Evolutionary conservation across 768 basidiomycete genomes (phyloP).

Genomic region (Naganishia vaughanmartiniae): DNA sequence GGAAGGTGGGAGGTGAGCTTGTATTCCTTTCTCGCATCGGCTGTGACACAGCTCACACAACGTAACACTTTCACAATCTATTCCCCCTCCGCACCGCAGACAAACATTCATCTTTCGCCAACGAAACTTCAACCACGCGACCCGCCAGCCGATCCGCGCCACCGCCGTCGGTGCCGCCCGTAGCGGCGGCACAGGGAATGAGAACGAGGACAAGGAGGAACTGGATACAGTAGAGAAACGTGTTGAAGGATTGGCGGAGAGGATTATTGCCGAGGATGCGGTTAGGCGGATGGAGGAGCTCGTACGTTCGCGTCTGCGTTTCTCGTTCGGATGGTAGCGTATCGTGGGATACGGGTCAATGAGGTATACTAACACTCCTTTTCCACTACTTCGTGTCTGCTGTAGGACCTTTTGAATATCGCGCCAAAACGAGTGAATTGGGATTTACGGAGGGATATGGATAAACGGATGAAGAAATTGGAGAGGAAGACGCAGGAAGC

Average conservation of each 20-base stretch:
- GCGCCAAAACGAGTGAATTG: slow-evolving; percentile 70
- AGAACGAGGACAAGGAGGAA: too few species aligned
- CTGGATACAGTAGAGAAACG: slow-evolving; percentile 81
- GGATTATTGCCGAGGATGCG: slow-evolving; percentile 82
- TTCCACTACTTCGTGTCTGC: not conserved
- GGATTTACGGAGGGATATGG: slow-evolving; percentile 79
- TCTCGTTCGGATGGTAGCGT: too few species aligned
- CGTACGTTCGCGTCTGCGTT: slow-evolving; percentile 60
- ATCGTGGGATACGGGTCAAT: too few species aligned
- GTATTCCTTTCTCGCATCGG: not conserved
- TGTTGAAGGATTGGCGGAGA: slow-evolving; percentile 77
- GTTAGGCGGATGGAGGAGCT: slow-evolving; percentile 79
- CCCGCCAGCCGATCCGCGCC: slow-evolving; percentile 50
- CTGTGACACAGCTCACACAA: not conserved
- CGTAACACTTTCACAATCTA: not conserved
- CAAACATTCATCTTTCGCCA: slow-evolving; percentile 49
- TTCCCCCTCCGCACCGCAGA: not conserved
- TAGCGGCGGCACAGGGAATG: too few species aligned
- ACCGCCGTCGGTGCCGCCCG: too few species aligned
- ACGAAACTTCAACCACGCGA: slow-evolving; percentile 88
- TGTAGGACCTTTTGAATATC: slow-evolving; percentile 58
- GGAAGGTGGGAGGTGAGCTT: slow-evolving; percentile 53
- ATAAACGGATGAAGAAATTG: slow-evolving; percentile 72
- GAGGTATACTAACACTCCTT: too few species aligned
- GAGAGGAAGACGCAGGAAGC: slow-evolving; percentile 88